Percentiles rank a stretch among this genome's conserved stretches.
Conservation (phyloP, 139 green algal species). For the Micromonas commoda region DNA sequence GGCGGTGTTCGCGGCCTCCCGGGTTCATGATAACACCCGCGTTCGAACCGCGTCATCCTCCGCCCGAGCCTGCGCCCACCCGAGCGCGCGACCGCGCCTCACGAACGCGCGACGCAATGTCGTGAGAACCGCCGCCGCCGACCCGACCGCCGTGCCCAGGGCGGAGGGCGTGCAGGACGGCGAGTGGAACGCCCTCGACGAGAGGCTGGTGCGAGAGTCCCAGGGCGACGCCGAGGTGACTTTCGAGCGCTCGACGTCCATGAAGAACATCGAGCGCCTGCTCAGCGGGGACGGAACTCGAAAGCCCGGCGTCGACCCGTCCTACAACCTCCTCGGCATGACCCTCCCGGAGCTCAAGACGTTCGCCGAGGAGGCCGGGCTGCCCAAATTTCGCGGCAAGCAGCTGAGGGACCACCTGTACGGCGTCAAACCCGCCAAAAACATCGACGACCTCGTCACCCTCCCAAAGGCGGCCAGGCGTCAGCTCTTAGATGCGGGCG, state of each 20-base stretch:
- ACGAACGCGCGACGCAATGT: too few relatives aligned
- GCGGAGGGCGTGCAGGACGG: slow-evolving; percentile 42
- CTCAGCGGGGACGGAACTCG: neutral
- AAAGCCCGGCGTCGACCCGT: neutral
- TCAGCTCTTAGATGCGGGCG: slow-evolving; percentile 16
- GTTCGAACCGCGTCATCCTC: too few relatives aligned
- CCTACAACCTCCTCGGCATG: slow-evolving; percentile 16
- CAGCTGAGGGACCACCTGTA: slow-evolving; percentile 33
- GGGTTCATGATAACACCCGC: too few relatives aligned
- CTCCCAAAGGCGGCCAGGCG: neutral
- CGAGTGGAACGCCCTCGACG: slow-evolving; percentile 37
- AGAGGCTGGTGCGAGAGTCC: slow-evolving; percentile 5
- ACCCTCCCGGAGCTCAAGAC: neutral
- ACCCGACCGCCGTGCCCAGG: slow-evolving; percentile 35
- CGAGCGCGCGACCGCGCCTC: too few relatives aligned
- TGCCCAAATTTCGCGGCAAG: slow-evolving; percentile 26
- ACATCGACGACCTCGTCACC: slow-evolving; percentile 45
- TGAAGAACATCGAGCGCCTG: too few relatives aligned
- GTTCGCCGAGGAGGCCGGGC: neutral
- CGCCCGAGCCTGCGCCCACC: too few relatives aligned
- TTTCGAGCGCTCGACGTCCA: too few relatives aligned
- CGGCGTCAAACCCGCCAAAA: neutral
- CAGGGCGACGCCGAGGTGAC: neutral
- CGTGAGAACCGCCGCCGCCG: too few relatives aligned
- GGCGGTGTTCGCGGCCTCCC: too few relatives aligned